Percentiles rank a stretch among this genome's conserved stretches.
Conservation (phyloP, 345 rosid genomes). For the Eutrema japonicum region DNA sequence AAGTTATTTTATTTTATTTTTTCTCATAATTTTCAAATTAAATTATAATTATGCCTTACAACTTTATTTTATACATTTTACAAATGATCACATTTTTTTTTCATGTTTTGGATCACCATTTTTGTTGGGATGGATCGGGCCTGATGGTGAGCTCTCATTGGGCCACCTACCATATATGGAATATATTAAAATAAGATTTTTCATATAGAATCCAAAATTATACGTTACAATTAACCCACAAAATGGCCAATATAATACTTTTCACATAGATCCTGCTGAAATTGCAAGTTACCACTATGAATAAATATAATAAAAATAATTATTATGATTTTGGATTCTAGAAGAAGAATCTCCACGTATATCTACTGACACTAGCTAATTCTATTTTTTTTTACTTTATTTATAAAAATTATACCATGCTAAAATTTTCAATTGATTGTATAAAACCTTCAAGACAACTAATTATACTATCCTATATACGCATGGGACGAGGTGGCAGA, state of each 20-base stretch:
- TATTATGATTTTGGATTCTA: conserved; percentile 24
- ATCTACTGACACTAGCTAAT: background rate
- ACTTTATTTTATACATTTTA: no score
- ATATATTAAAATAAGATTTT: conserved; percentile 24
- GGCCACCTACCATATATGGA: conserved; percentile 40
- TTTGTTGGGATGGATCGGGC: no score
- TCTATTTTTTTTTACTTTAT: background rate
- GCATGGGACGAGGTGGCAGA: conserved; percentile 63
- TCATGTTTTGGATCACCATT: no score
- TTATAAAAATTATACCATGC: background rate
- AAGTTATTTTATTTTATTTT: no score
- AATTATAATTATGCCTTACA: no score
- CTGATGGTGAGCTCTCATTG: conserved; percentile 39
- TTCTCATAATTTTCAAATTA: no score
- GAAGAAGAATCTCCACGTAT: conserved; percentile 33
- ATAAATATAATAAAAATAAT: conserved; percentile 4
- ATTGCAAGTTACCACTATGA: conserved; percentile 41
- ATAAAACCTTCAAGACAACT: conserved; percentile 40
- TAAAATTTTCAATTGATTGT: conserved; percentile 15
- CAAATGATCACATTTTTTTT: no score
- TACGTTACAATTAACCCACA: conserved; percentile 43
- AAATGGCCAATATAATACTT: conserved; percentile 32
- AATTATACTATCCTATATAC: conserved; percentile 50
- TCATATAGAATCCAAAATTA: conserved; percentile 36
- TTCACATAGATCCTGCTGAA: conserved; percentile 44